Percentiles rank a stretch among this genome's conserved stretches.
phyloP scores from a whole-genome alignment of 805 yeast genomes.

The Wickerhamiella cacticola region DNA sequence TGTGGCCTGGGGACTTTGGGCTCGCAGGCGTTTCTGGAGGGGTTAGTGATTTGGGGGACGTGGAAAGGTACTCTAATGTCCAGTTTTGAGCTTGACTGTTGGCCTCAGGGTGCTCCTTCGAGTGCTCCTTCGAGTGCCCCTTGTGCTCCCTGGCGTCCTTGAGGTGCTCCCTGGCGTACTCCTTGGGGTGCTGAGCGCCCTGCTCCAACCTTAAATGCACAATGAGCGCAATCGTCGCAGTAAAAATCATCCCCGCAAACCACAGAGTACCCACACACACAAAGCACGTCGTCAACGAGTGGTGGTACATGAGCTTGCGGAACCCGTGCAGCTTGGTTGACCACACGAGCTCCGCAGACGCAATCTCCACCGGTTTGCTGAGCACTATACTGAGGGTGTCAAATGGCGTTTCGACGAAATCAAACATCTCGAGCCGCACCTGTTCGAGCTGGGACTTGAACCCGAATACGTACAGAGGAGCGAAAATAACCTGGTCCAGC shows the following conservation, averaged over 20 bases:
- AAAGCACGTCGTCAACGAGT: conserved; percentile 15
- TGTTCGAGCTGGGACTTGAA: conserved; percentile 21
- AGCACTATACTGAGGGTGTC: background rate
- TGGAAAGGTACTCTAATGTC: background rate
- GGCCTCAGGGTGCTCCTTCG: background rate
- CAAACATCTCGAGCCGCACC: conserved; percentile 22
- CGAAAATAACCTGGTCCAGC: conserved; percentile 22
- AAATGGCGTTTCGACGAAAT: conserved; percentile 7
- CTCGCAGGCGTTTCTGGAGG: background rate
- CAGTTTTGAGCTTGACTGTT: background rate
- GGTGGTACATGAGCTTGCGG: conserved; percentile 14
- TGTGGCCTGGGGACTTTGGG: background rate
- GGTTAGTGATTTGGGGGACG: too few relatives aligned
- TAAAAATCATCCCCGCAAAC: conserved; percentile 17
- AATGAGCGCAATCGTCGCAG: conserved; percentile 4
- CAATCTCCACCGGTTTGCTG: conserved; percentile 5
- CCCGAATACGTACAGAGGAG: conserved; percentile 27
- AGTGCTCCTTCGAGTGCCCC: background rate
- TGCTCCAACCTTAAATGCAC: conserved; percentile 1
- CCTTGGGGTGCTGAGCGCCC: too few relatives aligned
- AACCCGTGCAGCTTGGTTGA: conserved; percentile 15
- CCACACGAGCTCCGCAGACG: conserved; percentile 9
- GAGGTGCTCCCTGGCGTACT: background rate
- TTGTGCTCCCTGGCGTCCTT: background rate
- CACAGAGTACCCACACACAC: conserved; percentile 14